Base-by-base conservation (phyloP, 225 moss, liverwort and hornwort genomes). In the Lunularia cruciata region DNA sequence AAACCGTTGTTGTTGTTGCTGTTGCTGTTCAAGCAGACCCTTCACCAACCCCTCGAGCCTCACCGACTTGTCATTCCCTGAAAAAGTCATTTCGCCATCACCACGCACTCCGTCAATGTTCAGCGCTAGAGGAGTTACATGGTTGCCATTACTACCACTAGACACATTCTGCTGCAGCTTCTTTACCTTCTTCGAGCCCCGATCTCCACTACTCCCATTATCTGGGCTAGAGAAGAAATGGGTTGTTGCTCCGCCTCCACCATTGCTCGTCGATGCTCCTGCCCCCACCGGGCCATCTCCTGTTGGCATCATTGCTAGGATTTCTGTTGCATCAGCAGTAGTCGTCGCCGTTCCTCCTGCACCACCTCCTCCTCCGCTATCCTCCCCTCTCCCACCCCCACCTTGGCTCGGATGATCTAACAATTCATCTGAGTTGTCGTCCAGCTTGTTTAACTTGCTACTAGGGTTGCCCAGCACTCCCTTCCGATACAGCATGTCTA, bases 151-250 rank as follows among this genome's bases (percentile, higher is more conserved):
- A 74, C 72, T 77, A 77, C 67, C 70, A 78, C 72, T 65, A 76
- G 67, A 55, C 69, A 73, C 28, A 26, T 73, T 73, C 78, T 65
- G 72, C 72, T 54, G 69, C 77, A 61, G 71, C 82, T 91, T 88
- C 68, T 80, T 77, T 69, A 86, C 89, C 70, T 85, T 89, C 81
- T 86, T 89, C 72, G 83, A 59, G 65, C 80, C 86, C 73, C 86
- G 88, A 26, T 84, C 89, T 67, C 83, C 85, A 61, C 81, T 85
- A 83, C 92, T 87, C 64, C 95, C 95, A 82, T 95, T 92, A 83
- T 89, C 95, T 32, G 95, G 89, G 65, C 88, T 92, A 53, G 95
- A 95, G 85, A 95, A 86, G 75, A 88, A 84, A 77, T 95, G 94
- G 0, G 84, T 80, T 27, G 81, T 72, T 6, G 8, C 40, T 13